Evolutionary conservation across 257 asterid genomes (phyloP), one percentile per base, ranked within the genome.

Genomic region (Perilla frutescens): DNA sequence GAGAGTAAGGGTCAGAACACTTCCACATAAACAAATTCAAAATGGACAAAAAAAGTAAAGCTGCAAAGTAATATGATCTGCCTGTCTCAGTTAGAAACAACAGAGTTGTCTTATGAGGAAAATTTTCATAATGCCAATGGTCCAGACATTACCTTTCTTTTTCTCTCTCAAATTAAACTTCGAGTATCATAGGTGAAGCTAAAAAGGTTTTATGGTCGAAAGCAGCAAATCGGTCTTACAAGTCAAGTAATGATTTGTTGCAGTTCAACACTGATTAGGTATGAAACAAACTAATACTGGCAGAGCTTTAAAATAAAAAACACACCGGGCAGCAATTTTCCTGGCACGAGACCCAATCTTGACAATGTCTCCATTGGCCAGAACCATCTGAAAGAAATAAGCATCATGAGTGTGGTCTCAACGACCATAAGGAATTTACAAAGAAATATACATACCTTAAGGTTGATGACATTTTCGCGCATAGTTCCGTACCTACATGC

Each of bases 291-390:
- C 43, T 71, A 54, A 32, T 60, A 67, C 7, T 15, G 61, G 32
- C 69, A n/a, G 31, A 75, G 55, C 66, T 39, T 36, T 6, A n/a
- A 70, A 64, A 51, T 26, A 66, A 62, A 40, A 62, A 78, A 81
- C 90, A 62, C 31, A 94, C 99, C 99, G 98, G 39, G 99, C 96
- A 77, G 99, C 96, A 79, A 97, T 95, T 85, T 95, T 95, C 81
- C 99, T 84, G 78, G 99, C 99, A 60, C 97, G 98, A 54, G 98
- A 90, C 76, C 96, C 96, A 62, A 97, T 95, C 94, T 86, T 91
- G 78, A 92, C 85, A 72, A 92, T 80, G 59, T 92, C 96, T 67
- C 99, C 99, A 81, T 89, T 86, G 59, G 98, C 88, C 66, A 95
- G 86, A 84, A 95, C 99, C 66, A 82, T 89, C 98, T 93, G 77